Base-by-base conservation (phyloP, 2,329 filamentous ascomycete species). In the Diplodia intermedia region DNA sequence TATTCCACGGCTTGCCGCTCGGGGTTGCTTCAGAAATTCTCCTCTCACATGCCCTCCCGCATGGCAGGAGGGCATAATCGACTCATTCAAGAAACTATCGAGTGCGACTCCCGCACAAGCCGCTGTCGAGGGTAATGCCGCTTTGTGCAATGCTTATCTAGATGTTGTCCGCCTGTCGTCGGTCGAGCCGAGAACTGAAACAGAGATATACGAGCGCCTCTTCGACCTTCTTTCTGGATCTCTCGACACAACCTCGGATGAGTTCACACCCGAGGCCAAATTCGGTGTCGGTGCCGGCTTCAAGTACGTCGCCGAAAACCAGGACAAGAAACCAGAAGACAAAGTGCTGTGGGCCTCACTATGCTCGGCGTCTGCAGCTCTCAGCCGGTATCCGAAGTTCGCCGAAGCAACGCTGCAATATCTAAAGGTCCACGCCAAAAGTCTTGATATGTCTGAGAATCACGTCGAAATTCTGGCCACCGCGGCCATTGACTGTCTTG, bases 251-350 rank as follows among this genome's bases (percentile, higher is more conserved):
- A 7, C n/a, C 60, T 56, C 52, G 2, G 62, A 60, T 5, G 12
- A 62, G 15, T 55, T 68, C 11, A 65, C 57, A 2, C 68, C 72
- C 1, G 26, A 71, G 7, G 70, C 76, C 36, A 69, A 87, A 43
- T 93, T 95, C 71, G 91, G 92, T 61, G 84, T 90, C 68, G 91
- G 90, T 11, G 89, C 89, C 71, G 92, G 91, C 0, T 92, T 95
- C 74, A 87, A 87, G 68, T 87, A 90, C 4, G 92, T 93, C 72
- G 83, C 92, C 31, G 82, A 85, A 18, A 54, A 56, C 6, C 49
- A 68, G 15, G 47, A 38, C 29, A 20, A 55, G 14, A 77, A 89
- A 6, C 88, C 92, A 69, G 74, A 81, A 23, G 82, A 73, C 4
- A 50, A 68, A 3, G 68, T 83, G 8, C 79, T 94, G n/a, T 88